A percentile compares a stretch with the other conserved stretches of the same genome.
Conservation (phyloP, 192 early-diverging fungal species). For the Coemansia guatemalensis region DNA sequence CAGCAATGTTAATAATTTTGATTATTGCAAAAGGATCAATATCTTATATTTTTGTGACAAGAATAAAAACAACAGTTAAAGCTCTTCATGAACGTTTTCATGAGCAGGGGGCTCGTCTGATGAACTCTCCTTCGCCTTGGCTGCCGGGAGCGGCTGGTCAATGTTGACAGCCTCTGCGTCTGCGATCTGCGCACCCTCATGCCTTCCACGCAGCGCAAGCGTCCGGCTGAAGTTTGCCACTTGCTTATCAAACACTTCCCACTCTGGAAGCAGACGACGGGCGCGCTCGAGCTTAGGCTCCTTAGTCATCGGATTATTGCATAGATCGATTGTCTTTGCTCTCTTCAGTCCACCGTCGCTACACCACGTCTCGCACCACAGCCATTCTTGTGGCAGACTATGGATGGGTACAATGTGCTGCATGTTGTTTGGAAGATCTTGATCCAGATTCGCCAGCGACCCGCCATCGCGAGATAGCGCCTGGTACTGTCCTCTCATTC, state of each 20-base stretch:
- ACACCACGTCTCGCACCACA: conserved; percentile 99
- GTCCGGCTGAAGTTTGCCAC: conserved; percentile 53
- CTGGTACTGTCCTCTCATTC: conserved; percentile 92
- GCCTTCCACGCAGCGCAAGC: conserved; percentile 36
- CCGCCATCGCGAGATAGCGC: conserved; percentile 81
- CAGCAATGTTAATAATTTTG: too few relatives aligned
- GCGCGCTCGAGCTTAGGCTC: conserved; percentile 98
- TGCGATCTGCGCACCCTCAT: conserved; percentile 43
- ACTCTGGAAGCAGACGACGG: conserved; percentile 88
- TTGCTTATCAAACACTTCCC: conserved; percentile 81
- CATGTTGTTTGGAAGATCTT: conserved; percentile 98
- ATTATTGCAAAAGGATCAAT: too few relatives aligned
- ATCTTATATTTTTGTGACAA: too few relatives aligned
- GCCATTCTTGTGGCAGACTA: conserved; percentile 94
- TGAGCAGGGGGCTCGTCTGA: neutral
- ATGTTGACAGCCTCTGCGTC: conserved; percentile 43
- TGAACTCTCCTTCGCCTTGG: neutral
- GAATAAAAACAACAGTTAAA: conserved; percentile 7
- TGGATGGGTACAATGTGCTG: conserved; percentile 87
- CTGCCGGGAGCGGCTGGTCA: conserved; percentile 10
- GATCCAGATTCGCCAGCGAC: conserved; percentile 93
- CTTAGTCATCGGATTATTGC: conserved; percentile 98
- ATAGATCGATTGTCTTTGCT: conserved; percentile 98
- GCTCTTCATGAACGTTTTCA: conserved; percentile 34
- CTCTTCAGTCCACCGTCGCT: conserved; percentile 74